phyloP scores from a whole-genome alignment of 2,329 filamentous ascomycete species.

The Tolypocladium tundrense region DNA sequence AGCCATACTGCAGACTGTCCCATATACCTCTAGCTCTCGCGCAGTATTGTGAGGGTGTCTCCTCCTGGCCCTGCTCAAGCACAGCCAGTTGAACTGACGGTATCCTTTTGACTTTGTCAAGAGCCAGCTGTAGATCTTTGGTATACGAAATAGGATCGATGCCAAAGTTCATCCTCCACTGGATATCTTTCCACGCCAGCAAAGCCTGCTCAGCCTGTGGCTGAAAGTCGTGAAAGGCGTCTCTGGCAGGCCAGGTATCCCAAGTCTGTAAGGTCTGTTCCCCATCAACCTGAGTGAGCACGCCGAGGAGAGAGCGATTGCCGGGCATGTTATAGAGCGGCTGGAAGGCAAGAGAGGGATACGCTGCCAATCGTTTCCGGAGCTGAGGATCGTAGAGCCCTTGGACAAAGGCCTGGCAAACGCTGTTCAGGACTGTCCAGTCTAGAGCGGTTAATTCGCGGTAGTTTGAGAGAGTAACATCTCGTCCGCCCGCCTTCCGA shows the following conservation, averaged over 20 bases:
- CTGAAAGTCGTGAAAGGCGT: slow-evolving; percentile 8
- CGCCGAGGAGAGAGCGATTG: slow-evolving; percentile 41
- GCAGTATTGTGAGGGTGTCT: slow-evolving; percentile 40
- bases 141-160: slow-evolving; percentile 38
- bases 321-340: slow-evolving; percentile 13
- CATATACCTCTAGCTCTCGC: slow-evolving; percentile 23
- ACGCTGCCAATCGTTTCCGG: slow-evolving; percentile 30
- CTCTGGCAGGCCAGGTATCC: slow-evolving; percentile 13
- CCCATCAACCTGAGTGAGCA: slow-evolving; percentile 45
- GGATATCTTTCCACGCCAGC: slow-evolving; percentile 34
- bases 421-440: slow-evolving; percentile 36
- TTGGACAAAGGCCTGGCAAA: slow-evolving; percentile 42
- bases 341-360: slow-evolving; percentile 35
- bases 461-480: slow-evolving; percentile 37
- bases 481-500: slow-evolving; percentile 36
- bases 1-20: slow-evolving; percentile 24
- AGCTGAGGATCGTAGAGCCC: slow-evolving; percentile 41
- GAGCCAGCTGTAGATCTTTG: slow-evolving; percentile 38
- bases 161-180: slow-evolving; percentile 27
- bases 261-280: slow-evolving; percentile 38
- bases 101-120: slow-evolving; percentile 40
- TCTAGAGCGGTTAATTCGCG: slow-evolving; percentile 32
- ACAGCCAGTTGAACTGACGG: slow-evolving; percentile 42
- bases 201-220: slow-evolving; percentile 25
- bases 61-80: slow-evolving; percentile 43